Conservation (phyloP, 2,329 filamentous ascomycete species). For the Arthrocladium fulminans region DNA sequence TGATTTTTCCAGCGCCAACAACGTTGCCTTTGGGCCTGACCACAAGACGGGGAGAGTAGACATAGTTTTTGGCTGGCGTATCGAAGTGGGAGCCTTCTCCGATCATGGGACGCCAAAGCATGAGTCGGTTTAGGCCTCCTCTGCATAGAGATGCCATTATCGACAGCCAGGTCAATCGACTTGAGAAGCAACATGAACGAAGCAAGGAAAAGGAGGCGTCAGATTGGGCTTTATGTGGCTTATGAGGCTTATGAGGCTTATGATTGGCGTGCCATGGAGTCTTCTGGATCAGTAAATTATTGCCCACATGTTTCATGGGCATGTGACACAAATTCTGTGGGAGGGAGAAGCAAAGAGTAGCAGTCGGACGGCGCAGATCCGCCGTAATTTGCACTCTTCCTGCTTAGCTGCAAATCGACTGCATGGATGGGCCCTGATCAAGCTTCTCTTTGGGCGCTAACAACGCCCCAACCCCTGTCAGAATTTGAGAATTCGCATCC, state of each 20-base stretch:
- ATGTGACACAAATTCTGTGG: not conserved
- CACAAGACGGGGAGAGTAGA: too few relatives aligned
- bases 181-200: not conserved
- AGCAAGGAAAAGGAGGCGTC: conserved; percentile 4
- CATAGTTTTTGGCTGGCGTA: too few relatives aligned
- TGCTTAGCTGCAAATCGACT: not conserved
- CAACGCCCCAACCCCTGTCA: not conserved
- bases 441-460: conserved; percentile 1
- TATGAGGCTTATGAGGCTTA: not conserved
- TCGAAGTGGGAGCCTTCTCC: too few relatives aligned
- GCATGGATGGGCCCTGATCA: not conserved
- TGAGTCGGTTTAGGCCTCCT: too few relatives aligned
- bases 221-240: not conserved
- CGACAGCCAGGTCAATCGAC: not conserved
- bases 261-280: not conserved
- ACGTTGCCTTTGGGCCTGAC: too few relatives aligned
- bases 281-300: not conserved
- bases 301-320: not conserved
- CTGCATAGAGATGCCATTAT: too few relatives aligned
- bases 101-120: too few relatives aligned
- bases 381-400: not conserved
- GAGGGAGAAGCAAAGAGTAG: not conserved
- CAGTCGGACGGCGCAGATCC: not conserved
- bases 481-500: not conserved
- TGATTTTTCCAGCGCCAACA: too few relatives aligned